Evolutionary conservation across 805 yeast species (phyloP).

Genomic region (Wickerhamiella lipophila): DNA sequence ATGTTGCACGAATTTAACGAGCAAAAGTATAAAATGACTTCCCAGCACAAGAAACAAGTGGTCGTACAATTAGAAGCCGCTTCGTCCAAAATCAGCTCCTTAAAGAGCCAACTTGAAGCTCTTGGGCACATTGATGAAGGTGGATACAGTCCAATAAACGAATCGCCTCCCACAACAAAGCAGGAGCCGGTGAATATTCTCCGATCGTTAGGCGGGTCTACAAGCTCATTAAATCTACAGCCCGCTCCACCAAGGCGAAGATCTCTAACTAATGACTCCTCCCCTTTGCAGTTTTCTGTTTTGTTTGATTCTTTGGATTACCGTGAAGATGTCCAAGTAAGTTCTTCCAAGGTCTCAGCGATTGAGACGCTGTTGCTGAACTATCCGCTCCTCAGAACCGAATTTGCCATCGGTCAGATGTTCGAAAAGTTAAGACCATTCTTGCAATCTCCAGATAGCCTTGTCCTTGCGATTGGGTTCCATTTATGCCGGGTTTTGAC

Average conservation of each 20-base stretch:
- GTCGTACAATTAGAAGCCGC: slow-evolving; percentile 20
- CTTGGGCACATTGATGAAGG: slow-evolving; percentile 29
- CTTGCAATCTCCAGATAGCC: slow-evolving; percentile 43
- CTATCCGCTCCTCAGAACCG: slow-evolving; percentile 16
- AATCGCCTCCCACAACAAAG: background rate
- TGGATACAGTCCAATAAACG: background rate
- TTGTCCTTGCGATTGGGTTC: slow-evolving; percentile 63
- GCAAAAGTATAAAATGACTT: slow-evolving; percentile 14
- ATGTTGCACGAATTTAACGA: slow-evolving; percentile 26
- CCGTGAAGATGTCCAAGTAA: slow-evolving; percentile 5
- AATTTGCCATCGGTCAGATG: slow-evolving; percentile 23
- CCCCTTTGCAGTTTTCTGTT: slow-evolving; percentile 3
- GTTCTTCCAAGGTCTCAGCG: slow-evolving; percentile 1
- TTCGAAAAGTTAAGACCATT: slow-evolving; percentile 43
- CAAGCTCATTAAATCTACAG: background rate
- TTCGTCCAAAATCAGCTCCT: slow-evolving; percentile 14
- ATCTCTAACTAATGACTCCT: background rate
- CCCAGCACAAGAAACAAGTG: slow-evolving; percentile 14
- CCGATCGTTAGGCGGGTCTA: background rate
- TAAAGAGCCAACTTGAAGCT: slow-evolving; percentile 32
- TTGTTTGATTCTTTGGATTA: slow-evolving; percentile 11
- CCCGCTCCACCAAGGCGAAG: background rate
- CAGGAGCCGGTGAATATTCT: background rate
- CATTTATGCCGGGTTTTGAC: slow-evolving; percentile 57
- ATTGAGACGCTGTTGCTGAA: slow-evolving; percentile 14